Evolutionary conservation across 805 yeast genomes (phyloP).

Genomic region (Pichia nanzhaoensis): DNA sequence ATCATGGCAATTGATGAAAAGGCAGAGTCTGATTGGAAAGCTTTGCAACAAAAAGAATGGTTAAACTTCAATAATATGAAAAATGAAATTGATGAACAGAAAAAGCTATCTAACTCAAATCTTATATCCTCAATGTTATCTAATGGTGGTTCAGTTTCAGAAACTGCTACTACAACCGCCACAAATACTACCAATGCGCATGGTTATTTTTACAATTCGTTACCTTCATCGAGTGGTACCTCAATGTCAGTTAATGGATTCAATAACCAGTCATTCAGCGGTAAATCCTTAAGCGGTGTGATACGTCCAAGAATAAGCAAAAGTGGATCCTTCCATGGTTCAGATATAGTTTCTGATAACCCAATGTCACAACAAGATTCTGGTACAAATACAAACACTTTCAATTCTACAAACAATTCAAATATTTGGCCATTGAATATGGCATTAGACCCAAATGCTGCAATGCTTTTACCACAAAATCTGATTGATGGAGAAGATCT

Average conservation of each 20-base stretch:
- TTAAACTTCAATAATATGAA: slow-evolving; percentile 24
- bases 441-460: slow-evolving; percentile 1
- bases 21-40: slow-evolving; percentile 35
- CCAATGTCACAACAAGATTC: slow-evolving; percentile 2
- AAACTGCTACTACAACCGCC: slow-evolving; percentile 13
- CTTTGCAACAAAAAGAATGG: slow-evolving; percentile 33
- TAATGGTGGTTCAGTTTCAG: neutral
- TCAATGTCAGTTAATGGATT: neutral
- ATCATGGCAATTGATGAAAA: slow-evolving; percentile 27
- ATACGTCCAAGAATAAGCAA: slow-evolving; percentile 6
- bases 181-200: slow-evolving; percentile 11
- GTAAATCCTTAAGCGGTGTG: slow-evolving; percentile 10
- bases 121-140: no score
- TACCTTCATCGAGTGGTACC: slow-evolving; percentile 3
- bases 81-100: slow-evolving; percentile 18
- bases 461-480: slow-evolving; percentile 25
- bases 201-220: slow-evolving; percentile 7
- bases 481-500: slow-evolving; percentile 25
- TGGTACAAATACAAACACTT: neutral
- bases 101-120: slow-evolving; percentile 1
- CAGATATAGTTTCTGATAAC: neutral
- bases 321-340: slow-evolving; percentile 7
- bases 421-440: slow-evolving; percentile 8
- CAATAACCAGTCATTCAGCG: slow-evolving; percentile 12
- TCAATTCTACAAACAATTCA: slow-evolving; percentile 6